These are phyloP conservation scores for Salix suchowensis DNA, from an alignment of 345 rosid genomes.

Conservation along the genomic window DNA sequence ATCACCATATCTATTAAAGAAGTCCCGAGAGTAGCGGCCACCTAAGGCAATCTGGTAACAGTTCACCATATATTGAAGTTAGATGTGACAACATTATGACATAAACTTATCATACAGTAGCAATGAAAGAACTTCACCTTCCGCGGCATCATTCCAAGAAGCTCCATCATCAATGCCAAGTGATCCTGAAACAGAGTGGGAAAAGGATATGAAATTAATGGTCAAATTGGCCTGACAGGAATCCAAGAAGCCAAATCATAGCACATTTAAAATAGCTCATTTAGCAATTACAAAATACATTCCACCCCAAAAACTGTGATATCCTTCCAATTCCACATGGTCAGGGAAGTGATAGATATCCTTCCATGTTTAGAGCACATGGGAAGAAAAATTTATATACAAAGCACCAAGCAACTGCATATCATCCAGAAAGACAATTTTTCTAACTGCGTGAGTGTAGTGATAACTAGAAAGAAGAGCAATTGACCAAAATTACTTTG, in stretches of 20 bases:
- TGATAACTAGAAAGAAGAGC: not conserved
- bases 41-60: slow-evolving; percentile 58
- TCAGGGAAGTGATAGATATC: not conserved
- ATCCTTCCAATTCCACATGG: not conserved
- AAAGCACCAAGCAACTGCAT: not conserved
- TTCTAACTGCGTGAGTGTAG: not conserved
- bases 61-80: not conserved
- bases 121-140: slow-evolving; percentile 43
- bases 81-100: not conserved
- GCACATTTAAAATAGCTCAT: not conserved
- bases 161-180: slow-evolving; percentile 76
- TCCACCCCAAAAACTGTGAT: not conserved
- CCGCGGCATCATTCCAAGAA: slow-evolving; percentile 82
- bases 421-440: not conserved
- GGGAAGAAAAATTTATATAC: not conserved
- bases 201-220: not conserved
- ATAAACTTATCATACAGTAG: not conserved
- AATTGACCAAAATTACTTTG: not conserved
- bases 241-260: not conserved
- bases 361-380: not conserved
- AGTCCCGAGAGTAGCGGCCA: slow-evolving; percentile 65
- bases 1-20: slow-evolving; percentile 69
- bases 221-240: not conserved
- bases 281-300: not conserved
- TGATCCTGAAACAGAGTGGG: slow-evolving; percentile 45